Evolutionary conservation across 2,329 filamentous ascomycete species (phyloP).

Genomic region (Fusarium ramigenum): DNA sequence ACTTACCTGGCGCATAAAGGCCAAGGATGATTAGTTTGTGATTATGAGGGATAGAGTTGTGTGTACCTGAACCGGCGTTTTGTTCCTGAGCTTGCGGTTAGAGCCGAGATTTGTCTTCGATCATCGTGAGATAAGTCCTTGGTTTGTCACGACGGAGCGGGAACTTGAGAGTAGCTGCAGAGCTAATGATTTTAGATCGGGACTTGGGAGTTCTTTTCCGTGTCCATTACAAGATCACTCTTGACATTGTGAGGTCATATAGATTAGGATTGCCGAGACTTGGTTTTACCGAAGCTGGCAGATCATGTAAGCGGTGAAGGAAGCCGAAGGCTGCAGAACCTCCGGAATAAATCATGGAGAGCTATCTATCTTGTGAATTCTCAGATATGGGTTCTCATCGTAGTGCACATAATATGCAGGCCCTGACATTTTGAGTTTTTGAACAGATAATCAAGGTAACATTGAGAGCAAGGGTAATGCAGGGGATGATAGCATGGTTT

Average conservation of each 20-base stretch:
- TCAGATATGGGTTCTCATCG: not conserved
- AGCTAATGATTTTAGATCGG: fast-evolving
- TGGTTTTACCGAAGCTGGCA: fast-evolving
- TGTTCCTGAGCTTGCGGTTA: not conserved
- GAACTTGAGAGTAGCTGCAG: not conserved
- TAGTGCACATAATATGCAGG: fast-evolving
- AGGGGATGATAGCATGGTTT: fast-evolving
- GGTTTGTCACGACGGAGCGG: too few species aligned
- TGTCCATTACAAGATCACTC: not conserved
- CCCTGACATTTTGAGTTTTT: not conserved
- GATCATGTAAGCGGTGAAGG: fast-evolving
- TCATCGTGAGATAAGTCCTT: not conserved
- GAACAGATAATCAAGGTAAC: fast-evolving
- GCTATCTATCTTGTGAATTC: not conserved
- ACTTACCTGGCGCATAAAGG: not conserved
- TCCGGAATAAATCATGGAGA: too few species aligned
- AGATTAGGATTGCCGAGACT: not conserved
- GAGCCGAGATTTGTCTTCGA: not conserved
- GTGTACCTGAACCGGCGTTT: not conserved
- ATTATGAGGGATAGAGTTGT: not conserved
- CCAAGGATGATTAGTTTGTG: too few species aligned
- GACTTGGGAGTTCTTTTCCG: fast-evolving
- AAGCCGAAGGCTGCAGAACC: too few species aligned
- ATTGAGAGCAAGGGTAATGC: not conserved
- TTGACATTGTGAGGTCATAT: not conserved